Base-by-base conservation (phyloP, 2,329 filamentous ascomycete species). In the Ophiostoma piceae region DNA sequence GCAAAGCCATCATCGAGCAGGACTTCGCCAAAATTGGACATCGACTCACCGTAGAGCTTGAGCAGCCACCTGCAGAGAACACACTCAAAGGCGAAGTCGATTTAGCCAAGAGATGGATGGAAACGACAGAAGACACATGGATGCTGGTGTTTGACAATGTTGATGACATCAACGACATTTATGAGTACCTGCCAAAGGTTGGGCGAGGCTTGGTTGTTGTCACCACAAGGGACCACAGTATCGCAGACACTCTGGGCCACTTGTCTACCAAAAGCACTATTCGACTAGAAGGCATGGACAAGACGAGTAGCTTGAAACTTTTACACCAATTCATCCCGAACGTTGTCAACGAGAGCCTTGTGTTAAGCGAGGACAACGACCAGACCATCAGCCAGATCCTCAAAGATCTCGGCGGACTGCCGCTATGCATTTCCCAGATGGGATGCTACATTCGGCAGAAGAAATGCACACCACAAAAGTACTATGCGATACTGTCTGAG, bases 131-230 rank as follows among this genome's bases (percentile, higher is more conserved):
- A 12, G 51, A 57, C 22, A 11, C 22, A 2, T 57, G 51, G 51
- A 22, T 57, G n/a, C 12, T 57, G n/a, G 51, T 57, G 51, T 57
- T 57, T 57, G 51, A 57, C 51, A 57, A 57, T 8, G 51, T 57
- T 8, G 51, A 57, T n/a, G 51, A 26, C 51, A 22, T 9, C 1
- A 26, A 22, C 2, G n/a, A 57, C 22, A 57, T 57, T 26, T 1
- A 57, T 9, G 51, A 57, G 51, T 57, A 57, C 26, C 22, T 57
- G n/a, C 51, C 51, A 16, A 57, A 57, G 51, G 11, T 14, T 57
- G 51, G 51, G 1, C 51, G 22, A 4, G 51, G 51, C 22, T 29
- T 26, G 22, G 22, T 57, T 26, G 51, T 57, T 26, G 51, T 57
- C 2, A 57, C 51, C 1, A 57, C 51, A 14, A 5, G 51, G 9